A percentile compares a stretch with the other conserved stretches of the same genome.
These are phyloP conservation scores for Colletotrichum incanum DNA, from an alignment of 2,329 filamentous ascomycete species.

Conservation along the genomic window DNA sequence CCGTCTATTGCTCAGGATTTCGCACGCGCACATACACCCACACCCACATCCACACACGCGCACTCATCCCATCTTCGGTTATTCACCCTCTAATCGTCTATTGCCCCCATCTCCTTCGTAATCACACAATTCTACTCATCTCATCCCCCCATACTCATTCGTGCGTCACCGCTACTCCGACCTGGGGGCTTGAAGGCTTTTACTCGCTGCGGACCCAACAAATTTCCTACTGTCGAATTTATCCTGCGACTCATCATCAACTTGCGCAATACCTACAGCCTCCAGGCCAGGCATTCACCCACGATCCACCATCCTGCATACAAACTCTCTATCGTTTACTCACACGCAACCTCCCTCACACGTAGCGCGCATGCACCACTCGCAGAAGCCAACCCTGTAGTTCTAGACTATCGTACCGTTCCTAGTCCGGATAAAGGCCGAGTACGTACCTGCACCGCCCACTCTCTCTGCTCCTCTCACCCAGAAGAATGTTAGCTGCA, in stretches of 20 bases:
- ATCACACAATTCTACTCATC: conserved; percentile 25
- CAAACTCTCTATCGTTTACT: not conserved
- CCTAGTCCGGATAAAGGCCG: conserved; percentile 21
- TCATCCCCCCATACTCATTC: conserved; percentile 12
- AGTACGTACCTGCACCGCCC: conserved; percentile 17
- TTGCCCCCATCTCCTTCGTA: conserved; percentile 2
- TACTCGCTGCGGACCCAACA: not conserved
- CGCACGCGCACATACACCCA: not conserved
- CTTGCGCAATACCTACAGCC: conserved; percentile 4
- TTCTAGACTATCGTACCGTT: not conserved
- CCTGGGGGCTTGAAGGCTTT: not conserved
- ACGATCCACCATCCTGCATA: conserved; percentile 30
- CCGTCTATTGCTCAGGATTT: conserved; percentile 4
- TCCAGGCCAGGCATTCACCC: not conserved
- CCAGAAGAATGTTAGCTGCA: conserved; percentile 28
- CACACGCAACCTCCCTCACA: conserved; percentile 18
- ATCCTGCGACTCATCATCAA: conserved; percentile 18
- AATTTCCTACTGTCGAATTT: conserved; percentile 19
- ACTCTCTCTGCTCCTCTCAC: conserved; percentile 10
- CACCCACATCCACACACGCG: not conserved
- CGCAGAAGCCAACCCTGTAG: conserved; percentile 20
- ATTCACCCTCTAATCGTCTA: not conserved
- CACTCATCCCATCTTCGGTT: conserved; percentile 21
- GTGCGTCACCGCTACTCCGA: conserved; percentile 38
- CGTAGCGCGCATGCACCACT: conserved; percentile 15